Percentiles rank a stretch among this genome's conserved stretches.
Conservation (phyloP, 441 rosid species). For the Erodium texanum region DNA sequence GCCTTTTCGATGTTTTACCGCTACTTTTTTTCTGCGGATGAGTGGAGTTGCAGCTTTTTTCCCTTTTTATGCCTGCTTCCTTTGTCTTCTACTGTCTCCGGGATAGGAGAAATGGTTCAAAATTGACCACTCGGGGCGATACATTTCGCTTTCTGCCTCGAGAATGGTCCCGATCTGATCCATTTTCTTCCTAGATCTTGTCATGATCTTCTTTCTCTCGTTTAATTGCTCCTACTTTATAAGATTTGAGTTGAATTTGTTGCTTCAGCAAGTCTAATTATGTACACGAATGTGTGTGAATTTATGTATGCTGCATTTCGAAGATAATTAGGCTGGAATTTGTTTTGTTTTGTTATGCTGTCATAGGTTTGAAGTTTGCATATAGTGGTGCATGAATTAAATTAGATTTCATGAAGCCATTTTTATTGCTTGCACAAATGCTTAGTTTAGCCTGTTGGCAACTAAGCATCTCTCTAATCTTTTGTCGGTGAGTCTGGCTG, state of each 20-base stretch:
- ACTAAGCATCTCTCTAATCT: neutral
- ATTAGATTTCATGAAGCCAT: neutral
- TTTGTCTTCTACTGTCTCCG: slow-evolving; percentile 3
- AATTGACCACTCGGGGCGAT: slow-evolving; percentile 1
- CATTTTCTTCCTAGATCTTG: neutral
- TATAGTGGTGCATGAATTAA: neutral
- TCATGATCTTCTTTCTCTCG: neutral
- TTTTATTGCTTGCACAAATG: neutral
- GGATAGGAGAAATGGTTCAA: neutral
- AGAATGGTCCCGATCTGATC: neutral
- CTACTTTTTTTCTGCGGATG: neutral
- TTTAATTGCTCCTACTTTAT: neutral
- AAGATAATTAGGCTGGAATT: neutral
- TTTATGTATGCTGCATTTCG: neutral
- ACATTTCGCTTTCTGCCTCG: neutral
- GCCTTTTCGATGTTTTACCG: neutral
- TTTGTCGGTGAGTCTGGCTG: neutral
- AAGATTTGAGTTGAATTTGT: neutral
- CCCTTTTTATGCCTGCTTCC: neutral
- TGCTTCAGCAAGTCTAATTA: neutral
- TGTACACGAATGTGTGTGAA: neutral
- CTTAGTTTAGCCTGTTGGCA: neutral
- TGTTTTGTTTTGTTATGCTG: neutral
- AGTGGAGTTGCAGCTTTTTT: slow-evolving; percentile 1
- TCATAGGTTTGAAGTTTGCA: neutral